These are phyloP conservation scores for Symbiodinium pilosum DNA, from an alignment of 73 alveolate genomes.

Conservation along the genomic window DNA sequence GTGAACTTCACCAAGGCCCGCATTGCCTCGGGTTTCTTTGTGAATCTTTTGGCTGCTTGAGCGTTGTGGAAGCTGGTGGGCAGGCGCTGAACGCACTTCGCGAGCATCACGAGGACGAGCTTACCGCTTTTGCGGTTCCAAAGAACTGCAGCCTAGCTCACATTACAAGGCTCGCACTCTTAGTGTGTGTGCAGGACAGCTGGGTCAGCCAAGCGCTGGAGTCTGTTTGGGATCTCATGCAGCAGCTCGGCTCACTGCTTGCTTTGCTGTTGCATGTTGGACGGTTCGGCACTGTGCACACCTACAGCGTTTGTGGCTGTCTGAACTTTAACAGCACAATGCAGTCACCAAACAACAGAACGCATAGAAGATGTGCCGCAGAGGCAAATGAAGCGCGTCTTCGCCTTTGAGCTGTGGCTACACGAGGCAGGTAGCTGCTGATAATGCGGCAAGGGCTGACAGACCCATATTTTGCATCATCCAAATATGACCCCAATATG, in stretches of 20 bases:
- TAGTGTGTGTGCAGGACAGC: constrained; percentile 36
- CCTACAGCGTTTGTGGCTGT: neutral
- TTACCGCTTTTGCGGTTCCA: neutral
- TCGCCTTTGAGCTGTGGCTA: constrained; percentile 75
- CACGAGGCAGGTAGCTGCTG: too few species aligned
- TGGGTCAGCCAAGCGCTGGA: constrained; percentile 85
- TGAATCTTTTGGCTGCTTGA: too few species aligned
- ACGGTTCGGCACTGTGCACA: neutral
- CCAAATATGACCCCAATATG: too few species aligned
- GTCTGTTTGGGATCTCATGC: constrained; percentile 68
- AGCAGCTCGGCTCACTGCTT: neutral
- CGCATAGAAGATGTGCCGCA: too few species aligned
- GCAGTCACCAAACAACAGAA: too few species aligned
- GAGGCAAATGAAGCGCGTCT: constrained; percentile 60
- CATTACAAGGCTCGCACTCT: too few species aligned
- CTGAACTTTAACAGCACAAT: too few species aligned
- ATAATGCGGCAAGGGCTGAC: too few species aligned
- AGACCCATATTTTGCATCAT: too few species aligned
- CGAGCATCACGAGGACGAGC: constrained; percentile 74
- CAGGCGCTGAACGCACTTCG: constrained; percentile 61
- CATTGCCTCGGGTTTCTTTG: too few species aligned
- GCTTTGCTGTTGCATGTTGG: neutral
- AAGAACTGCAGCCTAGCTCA: neutral
- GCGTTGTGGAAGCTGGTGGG: neutral
- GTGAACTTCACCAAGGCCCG: constrained; percentile 55